A percentile compares a stretch with the other conserved stretches of the same genome.
Conservation (phyloP, 352 stramenopile species). For the Globisporangium splendens region DNA sequence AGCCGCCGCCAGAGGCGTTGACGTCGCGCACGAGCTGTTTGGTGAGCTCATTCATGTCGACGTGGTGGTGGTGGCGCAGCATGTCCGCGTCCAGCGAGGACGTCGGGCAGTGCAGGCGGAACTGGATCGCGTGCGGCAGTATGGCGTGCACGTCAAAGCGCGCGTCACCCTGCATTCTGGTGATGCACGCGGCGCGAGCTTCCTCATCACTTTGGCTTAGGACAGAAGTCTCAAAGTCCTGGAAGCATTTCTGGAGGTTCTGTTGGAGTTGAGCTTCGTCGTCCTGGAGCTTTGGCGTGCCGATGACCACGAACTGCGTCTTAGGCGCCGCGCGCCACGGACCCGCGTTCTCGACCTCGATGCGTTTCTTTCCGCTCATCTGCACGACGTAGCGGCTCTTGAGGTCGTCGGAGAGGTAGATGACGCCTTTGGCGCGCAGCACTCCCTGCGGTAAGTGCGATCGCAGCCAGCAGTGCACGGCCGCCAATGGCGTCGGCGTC, state of each 20-base stretch:
- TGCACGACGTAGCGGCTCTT: slow-evolving; percentile 65
- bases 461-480: slow-evolving; percentile 49
- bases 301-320: slow-evolving; percentile 74
- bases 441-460: slow-evolving; percentile 27
- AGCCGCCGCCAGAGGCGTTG: slow-evolving; percentile 47
- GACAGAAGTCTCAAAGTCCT: too few species aligned
- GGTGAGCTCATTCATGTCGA: slow-evolving; percentile 71
- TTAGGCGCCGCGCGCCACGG: slow-evolving; percentile 54
- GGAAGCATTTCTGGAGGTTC: slow-evolving; percentile 24
- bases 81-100: slow-evolving; percentile 52
- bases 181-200: slow-evolving; percentile 14
- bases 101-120: slow-evolving; percentile 48
- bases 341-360: slow-evolving; percentile 64
- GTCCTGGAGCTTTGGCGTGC: slow-evolving; percentile 20
- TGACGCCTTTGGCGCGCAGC: slow-evolving; percentile 60
- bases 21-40: slow-evolving; percentile 52
- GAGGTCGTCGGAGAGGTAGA: slow-evolving; percentile 59
- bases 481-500: slow-evolving; percentile 36
- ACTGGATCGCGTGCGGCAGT: slow-evolving; percentile 28
- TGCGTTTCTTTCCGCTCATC: slow-evolving; percentile 58
- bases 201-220: not conserved
- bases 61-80: slow-evolving; percentile 68
- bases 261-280: slow-evolving; percentile 24
- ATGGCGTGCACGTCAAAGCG: slow-evolving; percentile 40
- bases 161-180: slow-evolving; percentile 33